Evolutionary conservation across 1,284 basidiomycete genomes (phyloP).

Genomic region (Somion occarium): DNA sequence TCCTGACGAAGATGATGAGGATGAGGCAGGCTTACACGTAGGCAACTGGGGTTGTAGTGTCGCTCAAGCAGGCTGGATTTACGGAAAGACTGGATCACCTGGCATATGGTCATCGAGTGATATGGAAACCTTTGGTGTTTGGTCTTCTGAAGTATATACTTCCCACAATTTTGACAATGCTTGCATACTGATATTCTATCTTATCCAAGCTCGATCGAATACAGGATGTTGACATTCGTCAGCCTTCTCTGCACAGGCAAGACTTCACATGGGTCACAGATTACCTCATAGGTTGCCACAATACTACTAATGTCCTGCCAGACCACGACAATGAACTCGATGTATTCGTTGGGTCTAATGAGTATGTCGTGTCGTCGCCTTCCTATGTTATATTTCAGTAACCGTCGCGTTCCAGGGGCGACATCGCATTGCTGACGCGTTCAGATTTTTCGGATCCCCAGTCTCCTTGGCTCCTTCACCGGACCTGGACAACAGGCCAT

Average conservation of each 20-base stretch:
- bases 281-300: conserved; percentile 34
- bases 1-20: conserved; percentile 65
- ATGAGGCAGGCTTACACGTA: conserved; percentile 65
- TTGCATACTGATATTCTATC: not conserved
- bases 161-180: not conserved
- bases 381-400: not conserved
- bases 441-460: conserved; percentile 21
- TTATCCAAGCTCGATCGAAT: conserved; percentile 28
- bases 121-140: conserved; percentile 80
- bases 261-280: conserved; percentile 36
- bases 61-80: conserved; percentile 68
- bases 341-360: conserved; percentile 34
- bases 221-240: conserved; percentile 31
- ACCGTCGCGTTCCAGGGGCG: conserved; percentile 25
- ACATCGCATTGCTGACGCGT: conserved; percentile 28
- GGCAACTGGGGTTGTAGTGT: conserved; percentile 75
- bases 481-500: conserved; percentile 28
- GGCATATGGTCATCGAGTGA: conserved; percentile 72
- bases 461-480: conserved; percentile 27
- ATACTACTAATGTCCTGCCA: conserved; percentile 16
- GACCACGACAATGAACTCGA: conserved; percentile 27
- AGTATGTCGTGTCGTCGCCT: conserved; percentile 17
- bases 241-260: conserved; percentile 31
- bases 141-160: conserved; percentile 57
- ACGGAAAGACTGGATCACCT: conserved; percentile 24